These are phyloP conservation scores for Aspergillus transmontanensis DNA, from an alignment of 2,329 filamentous ascomycete genomes.

Conservation along the genomic window DNA sequence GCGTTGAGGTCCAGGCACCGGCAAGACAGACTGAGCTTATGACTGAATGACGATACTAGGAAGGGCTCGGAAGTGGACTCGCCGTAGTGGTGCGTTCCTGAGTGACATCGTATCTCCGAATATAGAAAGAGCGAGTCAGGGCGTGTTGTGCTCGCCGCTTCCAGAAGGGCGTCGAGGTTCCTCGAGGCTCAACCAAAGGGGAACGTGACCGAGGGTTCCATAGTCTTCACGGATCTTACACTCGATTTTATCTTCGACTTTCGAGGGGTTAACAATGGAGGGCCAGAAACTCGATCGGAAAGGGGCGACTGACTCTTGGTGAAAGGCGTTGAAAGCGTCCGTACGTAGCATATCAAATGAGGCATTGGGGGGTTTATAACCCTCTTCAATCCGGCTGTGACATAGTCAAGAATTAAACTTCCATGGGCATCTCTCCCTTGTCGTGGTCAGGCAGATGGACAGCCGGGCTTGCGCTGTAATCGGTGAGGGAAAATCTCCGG, in stretches of 20 bases:
- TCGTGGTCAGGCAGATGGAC: conserved; percentile 1
- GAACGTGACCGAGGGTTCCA: background rate
- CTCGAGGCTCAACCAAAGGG: background rate
- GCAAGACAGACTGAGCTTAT: background rate
- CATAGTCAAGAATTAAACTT: background rate
- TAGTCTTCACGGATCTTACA: background rate
- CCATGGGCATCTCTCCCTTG: background rate
- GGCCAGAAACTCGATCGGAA: background rate
- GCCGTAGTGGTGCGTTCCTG: background rate
- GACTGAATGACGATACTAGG: background rate
- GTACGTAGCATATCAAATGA: background rate
- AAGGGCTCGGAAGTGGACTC: background rate
- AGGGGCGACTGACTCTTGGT: background rate
- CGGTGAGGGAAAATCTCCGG: conserved; percentile 1
- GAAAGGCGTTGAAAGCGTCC: background rate
- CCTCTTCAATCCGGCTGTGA: background rate
- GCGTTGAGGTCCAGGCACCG: background rate
- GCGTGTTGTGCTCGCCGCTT: no score
- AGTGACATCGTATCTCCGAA: background rate
- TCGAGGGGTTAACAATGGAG: background rate
- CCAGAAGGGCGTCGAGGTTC: background rate
- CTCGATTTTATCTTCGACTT: background rate
- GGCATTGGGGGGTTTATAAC: background rate
- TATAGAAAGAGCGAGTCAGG: background rate
- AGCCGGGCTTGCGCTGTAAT: background rate